phyloP scores from a whole-genome alignment of 2,329 filamentous ascomycete genomes.

The Orbilia ellipsospora region DNA sequence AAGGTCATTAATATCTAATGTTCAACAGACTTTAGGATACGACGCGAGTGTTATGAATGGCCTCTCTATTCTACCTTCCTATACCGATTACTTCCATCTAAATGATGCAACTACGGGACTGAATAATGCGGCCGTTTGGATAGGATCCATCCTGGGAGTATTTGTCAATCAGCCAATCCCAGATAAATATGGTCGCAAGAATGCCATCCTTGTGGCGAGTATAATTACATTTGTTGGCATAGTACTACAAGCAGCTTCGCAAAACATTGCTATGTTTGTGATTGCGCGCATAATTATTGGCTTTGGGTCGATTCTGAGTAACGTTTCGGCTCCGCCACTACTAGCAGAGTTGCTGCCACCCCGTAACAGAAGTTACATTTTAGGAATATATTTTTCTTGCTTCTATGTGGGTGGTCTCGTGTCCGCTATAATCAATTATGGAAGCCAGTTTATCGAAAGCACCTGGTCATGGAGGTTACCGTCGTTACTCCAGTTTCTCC shows the following conservation, averaged over 20 bases:
- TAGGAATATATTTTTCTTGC: conserved; percentile 50
- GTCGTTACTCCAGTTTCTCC: conserved; percentile 61
- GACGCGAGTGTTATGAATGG: conserved; percentile 70
- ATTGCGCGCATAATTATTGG: conserved; percentile 66
- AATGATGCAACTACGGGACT: conserved; percentile 68
- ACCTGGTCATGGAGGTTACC: conserved; percentile 63
- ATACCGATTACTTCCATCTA: conserved; percentile 69
- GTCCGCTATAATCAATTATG: conserved; percentile 60
- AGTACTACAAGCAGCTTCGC: conserved; percentile 65
- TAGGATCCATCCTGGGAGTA: conserved; percentile 65
- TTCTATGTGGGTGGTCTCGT: conserved; percentile 60
- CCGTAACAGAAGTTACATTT: conserved; percentile 32
- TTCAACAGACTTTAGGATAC: conserved; percentile 60
- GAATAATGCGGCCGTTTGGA: conserved; percentile 69
- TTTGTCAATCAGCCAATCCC: conserved; percentile 60
- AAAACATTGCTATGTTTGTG: conserved; percentile 68
- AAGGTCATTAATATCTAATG: not conserved
- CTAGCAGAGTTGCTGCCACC: conserved; percentile 42
- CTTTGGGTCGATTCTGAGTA: conserved; percentile 61
- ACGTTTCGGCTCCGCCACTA: conserved; percentile 35
- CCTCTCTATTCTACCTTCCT: conserved; percentile 70
- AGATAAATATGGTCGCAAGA: conserved; percentile 64
- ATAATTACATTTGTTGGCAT: conserved; percentile 65
- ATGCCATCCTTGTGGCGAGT: conserved; percentile 63
- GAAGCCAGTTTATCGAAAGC: conserved; percentile 60